Percentiles rank a stretch among this genome's conserved stretches.
phyloP scores from a whole-genome alignment of 805 yeast species.

The Ogataea glucozyma region DNA sequence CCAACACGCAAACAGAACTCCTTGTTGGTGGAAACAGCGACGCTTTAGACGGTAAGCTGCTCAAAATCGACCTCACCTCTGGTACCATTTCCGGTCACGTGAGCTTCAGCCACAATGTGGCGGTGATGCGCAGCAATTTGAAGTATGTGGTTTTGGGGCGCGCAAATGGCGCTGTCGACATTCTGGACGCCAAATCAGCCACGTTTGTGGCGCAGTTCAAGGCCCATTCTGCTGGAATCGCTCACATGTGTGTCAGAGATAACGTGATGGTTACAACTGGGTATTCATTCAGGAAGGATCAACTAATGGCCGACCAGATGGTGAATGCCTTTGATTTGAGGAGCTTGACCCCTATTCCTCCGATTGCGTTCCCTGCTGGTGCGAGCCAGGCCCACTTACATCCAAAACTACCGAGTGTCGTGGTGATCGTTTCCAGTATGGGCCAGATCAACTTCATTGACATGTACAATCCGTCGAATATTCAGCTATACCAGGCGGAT shows the following conservation, averaged over 20 bases:
- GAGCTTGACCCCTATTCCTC: slow-evolving; percentile 67
- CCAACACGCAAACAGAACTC: slow-evolving; percentile 43
- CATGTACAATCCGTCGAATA: slow-evolving; percentile 71
- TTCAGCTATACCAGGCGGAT: slow-evolving; percentile 67
- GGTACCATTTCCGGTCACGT: slow-evolving; percentile 38
- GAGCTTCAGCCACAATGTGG: slow-evolving; percentile 46
- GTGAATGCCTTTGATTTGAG: slow-evolving; percentile 81
- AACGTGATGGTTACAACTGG: slow-evolving; percentile 79
- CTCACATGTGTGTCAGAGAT: slow-evolving; percentile 66
- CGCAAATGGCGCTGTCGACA: slow-evolving; percentile 59
- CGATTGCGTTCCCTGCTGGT: slow-evolving; percentile 87
- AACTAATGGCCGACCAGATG: slow-evolving; percentile 68
- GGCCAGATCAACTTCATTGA: slow-evolving; percentile 90
- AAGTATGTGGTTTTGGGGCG: slow-evolving; percentile 61
- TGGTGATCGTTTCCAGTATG: slow-evolving; percentile 67
- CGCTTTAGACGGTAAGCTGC: slow-evolving; percentile 33
- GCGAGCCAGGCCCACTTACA: slow-evolving; percentile 83
- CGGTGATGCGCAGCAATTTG: slow-evolving; percentile 49
- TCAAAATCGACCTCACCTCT: slow-evolving; percentile 44
- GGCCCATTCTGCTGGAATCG: slow-evolving; percentile 61
- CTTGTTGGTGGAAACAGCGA: slow-evolving; percentile 43
- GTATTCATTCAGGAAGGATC: slow-evolving; percentile 62
- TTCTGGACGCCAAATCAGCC: slow-evolving; percentile 57
- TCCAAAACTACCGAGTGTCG: slow-evolving; percentile 79
- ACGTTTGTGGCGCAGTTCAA: slow-evolving; percentile 51